Conservation (phyloP, 305 asterid species). For the Solanum hybrid region DNA sequence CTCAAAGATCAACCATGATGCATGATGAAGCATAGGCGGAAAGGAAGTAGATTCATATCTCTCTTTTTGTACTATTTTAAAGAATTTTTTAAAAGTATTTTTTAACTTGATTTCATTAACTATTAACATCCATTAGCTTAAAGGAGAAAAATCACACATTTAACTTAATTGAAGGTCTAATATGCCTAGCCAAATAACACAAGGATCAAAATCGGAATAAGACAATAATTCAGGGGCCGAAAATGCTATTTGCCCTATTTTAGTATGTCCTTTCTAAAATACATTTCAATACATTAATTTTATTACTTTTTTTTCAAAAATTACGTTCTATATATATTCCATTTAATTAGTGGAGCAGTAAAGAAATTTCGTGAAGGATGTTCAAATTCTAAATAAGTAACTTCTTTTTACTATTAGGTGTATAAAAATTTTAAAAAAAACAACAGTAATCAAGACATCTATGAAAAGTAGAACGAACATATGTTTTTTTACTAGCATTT, state of each 20-base stretch:
- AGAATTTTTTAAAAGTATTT: too few species aligned
- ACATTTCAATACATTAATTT: background rate
- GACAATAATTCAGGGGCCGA: background rate
- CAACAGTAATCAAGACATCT: background rate
- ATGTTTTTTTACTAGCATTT: background rate
- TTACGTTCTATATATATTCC: background rate
- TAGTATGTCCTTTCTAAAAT: background rate
- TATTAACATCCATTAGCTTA: background rate
- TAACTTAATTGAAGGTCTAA: background rate
- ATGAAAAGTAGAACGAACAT: background rate
- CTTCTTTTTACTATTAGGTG: background rate
- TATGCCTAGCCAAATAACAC: background rate
- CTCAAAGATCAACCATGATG: background rate
- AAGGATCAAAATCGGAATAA: background rate
- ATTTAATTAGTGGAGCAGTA: background rate
- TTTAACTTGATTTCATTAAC: too few species aligned
- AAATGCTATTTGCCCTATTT: background rate
- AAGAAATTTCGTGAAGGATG: background rate
- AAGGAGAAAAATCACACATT: background rate
- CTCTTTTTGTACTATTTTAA: background rate
- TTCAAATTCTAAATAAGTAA: too few species aligned
- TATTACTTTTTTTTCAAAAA: too few species aligned
- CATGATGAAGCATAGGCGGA: background rate
- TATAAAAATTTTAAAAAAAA: too few species aligned
- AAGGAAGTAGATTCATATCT: background rate